These are phyloP conservation scores for Apiospora rasikravindrae DNA, from an alignment of 2,329 filamentous ascomycete genomes.

Conservation along the genomic window DNA sequence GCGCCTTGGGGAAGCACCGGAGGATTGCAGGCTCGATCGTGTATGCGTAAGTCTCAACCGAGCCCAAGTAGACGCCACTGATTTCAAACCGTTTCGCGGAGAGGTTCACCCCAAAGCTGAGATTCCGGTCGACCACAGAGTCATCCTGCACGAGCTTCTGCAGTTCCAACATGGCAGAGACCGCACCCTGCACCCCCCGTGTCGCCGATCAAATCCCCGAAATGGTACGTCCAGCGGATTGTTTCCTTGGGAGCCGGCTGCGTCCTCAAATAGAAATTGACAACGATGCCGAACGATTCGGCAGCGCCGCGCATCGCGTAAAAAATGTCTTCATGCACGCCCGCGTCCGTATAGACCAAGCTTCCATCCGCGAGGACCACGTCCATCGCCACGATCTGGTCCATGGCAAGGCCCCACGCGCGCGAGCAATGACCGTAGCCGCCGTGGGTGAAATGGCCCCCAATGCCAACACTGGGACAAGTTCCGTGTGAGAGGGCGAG, in stretches of 20 bases:
- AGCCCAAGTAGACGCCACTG: slow-evolving; percentile 41
- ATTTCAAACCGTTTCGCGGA: slow-evolving; percentile 33
- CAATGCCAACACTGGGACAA: slow-evolving; percentile 51
- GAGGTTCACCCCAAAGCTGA: slow-evolving; percentile 37
- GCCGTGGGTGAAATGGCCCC: slow-evolving; percentile 53
- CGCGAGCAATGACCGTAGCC: slow-evolving; percentile 51
- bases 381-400: slow-evolving; percentile 53
- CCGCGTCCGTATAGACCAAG: slow-evolving; percentile 48
- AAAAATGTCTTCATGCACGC: slow-evolving; percentile 53
- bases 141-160: slow-evolving; percentile 41
- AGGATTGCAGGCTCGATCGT: slow-evolving; percentile 36
- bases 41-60: slow-evolving; percentile 30
- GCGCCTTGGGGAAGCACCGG: slow-evolving; percentile 26
- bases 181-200: slow-evolving; percentile 21
- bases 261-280: slow-evolving; percentile 43
- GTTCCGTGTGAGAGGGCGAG: slow-evolving; percentile 50
- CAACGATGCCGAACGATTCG: slow-evolving; percentile 46
- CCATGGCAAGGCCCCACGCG: slow-evolving; percentile 56
- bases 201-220: background rate
- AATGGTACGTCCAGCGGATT: slow-evolving; percentile 28
- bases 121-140: slow-evolving; percentile 34
- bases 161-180: slow-evolving; percentile 31
- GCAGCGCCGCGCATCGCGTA: slow-evolving; percentile 49
- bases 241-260: slow-evolving; percentile 39
- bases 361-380: slow-evolving; percentile 54